These are phyloP conservation scores for Agrostemma githago DNA, from an alignment of 148 eudicot genomes.

Conservation along the genomic window DNA sequence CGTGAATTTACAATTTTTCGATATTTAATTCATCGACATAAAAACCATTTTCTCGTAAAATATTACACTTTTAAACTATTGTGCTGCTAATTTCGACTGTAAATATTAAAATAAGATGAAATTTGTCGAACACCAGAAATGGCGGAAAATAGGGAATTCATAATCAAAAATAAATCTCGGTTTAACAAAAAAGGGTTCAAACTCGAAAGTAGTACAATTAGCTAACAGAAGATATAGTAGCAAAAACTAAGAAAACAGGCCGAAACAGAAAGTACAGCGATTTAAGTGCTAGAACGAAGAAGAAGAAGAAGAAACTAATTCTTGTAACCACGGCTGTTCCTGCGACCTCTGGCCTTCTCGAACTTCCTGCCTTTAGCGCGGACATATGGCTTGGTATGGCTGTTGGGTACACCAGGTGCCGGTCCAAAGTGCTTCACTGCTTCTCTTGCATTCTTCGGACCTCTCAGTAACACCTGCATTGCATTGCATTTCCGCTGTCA, in stretches of 20 bases:
- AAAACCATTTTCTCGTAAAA: no score
- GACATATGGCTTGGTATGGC: slow-evolving; percentile 90
- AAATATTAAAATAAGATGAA: no score
- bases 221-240: background rate
- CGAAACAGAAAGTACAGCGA: slow-evolving; percentile 4
- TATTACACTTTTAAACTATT: no score
- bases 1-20: no score
- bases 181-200: background rate
- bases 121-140: no score
- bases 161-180: no score
- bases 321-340: slow-evolving; percentile 86
- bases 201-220: background rate
- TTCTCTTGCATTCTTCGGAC: slow-evolving; percentile 83
- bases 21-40: no score
- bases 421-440: slow-evolving; percentile 87
- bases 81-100: no score
- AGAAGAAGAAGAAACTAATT: slow-evolving; percentile 25
- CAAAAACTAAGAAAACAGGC: background rate
- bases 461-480: slow-evolving; percentile 76
- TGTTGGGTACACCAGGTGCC: slow-evolving; percentile 98
- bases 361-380: slow-evolving; percentile 75
- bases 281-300: slow-evolving; percentile 17
- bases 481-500: no score
- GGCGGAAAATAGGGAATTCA: no score
- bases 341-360: slow-evolving; percentile 76